These are phyloP conservation scores for Candida taoyuanica DNA, from an alignment of 805 yeast genomes.

Conservation along the genomic window DNA sequence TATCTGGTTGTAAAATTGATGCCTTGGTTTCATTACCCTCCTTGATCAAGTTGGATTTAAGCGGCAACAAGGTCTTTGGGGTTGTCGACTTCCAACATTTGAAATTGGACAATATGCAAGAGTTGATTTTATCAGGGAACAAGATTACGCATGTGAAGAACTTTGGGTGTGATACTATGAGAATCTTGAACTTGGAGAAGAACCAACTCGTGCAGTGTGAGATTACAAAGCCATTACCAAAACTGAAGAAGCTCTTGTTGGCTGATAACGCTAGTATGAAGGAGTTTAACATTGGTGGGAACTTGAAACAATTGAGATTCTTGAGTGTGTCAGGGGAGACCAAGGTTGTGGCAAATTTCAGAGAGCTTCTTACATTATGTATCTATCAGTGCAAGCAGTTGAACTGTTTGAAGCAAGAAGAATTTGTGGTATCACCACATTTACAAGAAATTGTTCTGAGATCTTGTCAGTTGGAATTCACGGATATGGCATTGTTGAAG, in stretches of 20 bases:
- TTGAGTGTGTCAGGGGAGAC: constrained; percentile 6
- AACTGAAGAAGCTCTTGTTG: constrained; percentile 11
- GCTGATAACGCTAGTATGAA: constrained; percentile 4
- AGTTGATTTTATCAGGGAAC: constrained; percentile 15
- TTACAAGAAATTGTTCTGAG: constrained; percentile 6
- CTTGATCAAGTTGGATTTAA: constrained; percentile 13
- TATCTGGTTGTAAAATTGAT: constrained; percentile 32
- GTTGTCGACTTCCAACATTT: constrained; percentile 9
- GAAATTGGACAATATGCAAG: constrained; percentile 14
- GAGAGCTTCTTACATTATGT: constrained; percentile 5
- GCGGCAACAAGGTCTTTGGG: constrained; percentile 13
- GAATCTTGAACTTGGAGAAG: constrained; percentile 7
- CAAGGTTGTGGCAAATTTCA: constrained; percentile 2
- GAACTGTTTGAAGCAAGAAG: background rate
- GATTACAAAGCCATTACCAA: constrained; percentile 2
- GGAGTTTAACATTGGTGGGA: background rate
- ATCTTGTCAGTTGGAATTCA: constrained; percentile 6
- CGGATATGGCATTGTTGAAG: constrained; percentile 3
- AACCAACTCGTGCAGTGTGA: constrained; percentile 4
- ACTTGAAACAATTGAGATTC: constrained; percentile 5
- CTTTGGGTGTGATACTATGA: background rate
- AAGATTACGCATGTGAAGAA: constrained; percentile 7
- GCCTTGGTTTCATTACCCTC: constrained; percentile 20
- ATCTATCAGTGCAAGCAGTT: constrained; percentile 1
- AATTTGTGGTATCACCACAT: background rate